Evolutionary conservation across 305 asterid genomes (phyloP).

Genomic region (Nicotiana rustica): DNA sequence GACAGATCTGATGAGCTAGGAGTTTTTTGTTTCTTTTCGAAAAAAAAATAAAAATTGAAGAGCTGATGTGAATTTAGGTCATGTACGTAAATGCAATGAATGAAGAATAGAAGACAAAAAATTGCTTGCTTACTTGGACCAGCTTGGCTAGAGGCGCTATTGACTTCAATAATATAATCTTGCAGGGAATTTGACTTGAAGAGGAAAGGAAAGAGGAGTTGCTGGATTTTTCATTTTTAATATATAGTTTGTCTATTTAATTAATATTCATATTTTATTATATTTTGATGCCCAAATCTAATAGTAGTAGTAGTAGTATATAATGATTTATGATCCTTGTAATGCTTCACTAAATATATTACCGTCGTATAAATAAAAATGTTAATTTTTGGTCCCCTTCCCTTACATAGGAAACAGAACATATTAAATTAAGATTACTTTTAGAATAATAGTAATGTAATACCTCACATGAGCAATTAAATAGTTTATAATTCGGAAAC

Average conservation of each 20-base stretch:
- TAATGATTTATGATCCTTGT: background rate
- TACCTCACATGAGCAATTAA: no score
- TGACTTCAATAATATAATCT: conserved; percentile 4
- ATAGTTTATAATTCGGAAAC: no score
- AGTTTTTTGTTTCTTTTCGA: background rate
- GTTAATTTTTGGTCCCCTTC: no score
- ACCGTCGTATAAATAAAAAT: no score
- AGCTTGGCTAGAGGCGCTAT: background rate
- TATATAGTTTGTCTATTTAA: background rate
- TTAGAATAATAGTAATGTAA: no score
- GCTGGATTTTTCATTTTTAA: conserved; percentile 4
- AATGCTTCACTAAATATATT: no score
- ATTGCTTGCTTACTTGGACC: conserved; percentile 25
- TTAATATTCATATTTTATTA: background rate
- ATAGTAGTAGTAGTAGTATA: background rate
- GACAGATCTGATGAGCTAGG: background rate
- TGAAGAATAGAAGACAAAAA: conserved; percentile 4
- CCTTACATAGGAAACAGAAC: no score
- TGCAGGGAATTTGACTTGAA: background rate
- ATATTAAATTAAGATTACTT: no score
- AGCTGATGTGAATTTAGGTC: background rate
- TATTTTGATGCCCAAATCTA: background rate
- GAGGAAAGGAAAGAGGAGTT: background rate
- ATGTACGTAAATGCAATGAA: conserved; percentile 25
- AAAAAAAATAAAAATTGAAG: no score